A percentile compares a stretch with the other conserved stretches of the same genome.
Conservation (phyloP, 164 flowering plant species). For the Aristolochia californica region DNA sequence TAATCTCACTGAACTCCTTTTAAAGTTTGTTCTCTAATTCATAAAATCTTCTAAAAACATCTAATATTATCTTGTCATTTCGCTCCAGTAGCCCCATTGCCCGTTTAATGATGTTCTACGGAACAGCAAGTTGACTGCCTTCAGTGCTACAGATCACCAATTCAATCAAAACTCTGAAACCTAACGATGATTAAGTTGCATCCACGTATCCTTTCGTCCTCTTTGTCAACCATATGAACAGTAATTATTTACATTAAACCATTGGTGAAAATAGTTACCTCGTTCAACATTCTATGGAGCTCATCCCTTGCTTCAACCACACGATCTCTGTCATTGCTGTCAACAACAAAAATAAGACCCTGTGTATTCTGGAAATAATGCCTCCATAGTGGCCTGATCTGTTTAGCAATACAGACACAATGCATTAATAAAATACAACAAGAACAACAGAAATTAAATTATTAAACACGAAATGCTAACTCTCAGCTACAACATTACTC, state of each 20-base stretch:
- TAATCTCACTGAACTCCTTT: too few species aligned
- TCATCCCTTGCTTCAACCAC: conserved; percentile 19
- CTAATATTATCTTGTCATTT: too few species aligned
- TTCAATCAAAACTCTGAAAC: too few species aligned
- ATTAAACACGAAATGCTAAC: neutral
- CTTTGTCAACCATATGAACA: too few species aligned
- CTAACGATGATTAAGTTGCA: too few species aligned
- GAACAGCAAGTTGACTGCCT: too few species aligned
- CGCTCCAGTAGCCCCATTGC: too few species aligned
- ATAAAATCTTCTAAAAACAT: too few species aligned
- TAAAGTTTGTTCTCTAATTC: too few species aligned
- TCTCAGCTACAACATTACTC: neutral
- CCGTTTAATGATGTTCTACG: too few species aligned
- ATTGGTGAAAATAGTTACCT: conserved; percentile 4
- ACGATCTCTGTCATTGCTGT: conserved; percentile 21
- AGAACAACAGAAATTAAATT: neutral
- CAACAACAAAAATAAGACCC: conserved; percentile 19
- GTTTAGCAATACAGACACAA: neutral
- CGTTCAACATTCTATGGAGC: conserved; percentile 21
- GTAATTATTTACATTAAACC: neutral
- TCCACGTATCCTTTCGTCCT: too few species aligned
- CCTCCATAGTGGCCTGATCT: conserved; percentile 21
- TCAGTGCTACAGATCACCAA: too few species aligned
- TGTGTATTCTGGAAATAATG: conserved; percentile 21
- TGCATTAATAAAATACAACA: neutral